Base-by-base conservation (phyloP, 2,329 filamentous ascomycete species). In the Cladosporium sp. region DNA sequence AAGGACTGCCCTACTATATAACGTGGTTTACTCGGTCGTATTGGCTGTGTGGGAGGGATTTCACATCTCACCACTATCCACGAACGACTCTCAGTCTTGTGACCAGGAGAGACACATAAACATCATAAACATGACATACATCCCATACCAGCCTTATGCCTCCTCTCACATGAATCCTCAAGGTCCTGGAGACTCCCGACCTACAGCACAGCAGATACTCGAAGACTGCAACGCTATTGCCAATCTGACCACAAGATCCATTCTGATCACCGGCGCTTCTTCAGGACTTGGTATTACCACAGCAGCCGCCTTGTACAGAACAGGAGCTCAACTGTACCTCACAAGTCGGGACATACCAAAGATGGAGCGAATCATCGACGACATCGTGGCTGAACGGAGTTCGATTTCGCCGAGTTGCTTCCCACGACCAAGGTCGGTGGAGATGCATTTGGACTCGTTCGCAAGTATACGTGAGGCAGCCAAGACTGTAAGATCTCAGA, bases 401-500 rank as follows among this genome's bases (percentile, higher is more conserved):
- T n/a, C 37, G 37, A 44, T n/a, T n/a, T 44, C 18, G 18, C 37
- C 37, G 5, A 44, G 6, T 28, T 8, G 11, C 11, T 28, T 52
- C 23, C 21, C 69, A 14, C 49, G 49, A n/a, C 72, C 72, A 5
- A 63, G 69, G 59, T 40, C 69, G 0, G 50, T 76, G 14, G 71
- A 75, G 53, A 68, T 75, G 52, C 69, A 74, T 50, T 71, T 80
- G 18, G 69, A 72, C 28, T 79, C 67, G 7, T 67, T 75, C 10
- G 68, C 68, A 1, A 71, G 71, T 70, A 74, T 80, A n/a, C 75
- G 77, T 33, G 67, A 69, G 0, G 76, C 70, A 23, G 76, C 77
- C 18, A 71, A 72, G 23, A 62, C 21, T 8, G 35, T 46, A 50
- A 62, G 29, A n/a, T 52, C 49, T 52, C 49, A 33, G 29, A 62